Evolutionary conservation across 495 filamentous ascomycete species (phyloP), one percentile per base, ranked within the genome.

Genomic region (Physcia stellaris): DNA sequence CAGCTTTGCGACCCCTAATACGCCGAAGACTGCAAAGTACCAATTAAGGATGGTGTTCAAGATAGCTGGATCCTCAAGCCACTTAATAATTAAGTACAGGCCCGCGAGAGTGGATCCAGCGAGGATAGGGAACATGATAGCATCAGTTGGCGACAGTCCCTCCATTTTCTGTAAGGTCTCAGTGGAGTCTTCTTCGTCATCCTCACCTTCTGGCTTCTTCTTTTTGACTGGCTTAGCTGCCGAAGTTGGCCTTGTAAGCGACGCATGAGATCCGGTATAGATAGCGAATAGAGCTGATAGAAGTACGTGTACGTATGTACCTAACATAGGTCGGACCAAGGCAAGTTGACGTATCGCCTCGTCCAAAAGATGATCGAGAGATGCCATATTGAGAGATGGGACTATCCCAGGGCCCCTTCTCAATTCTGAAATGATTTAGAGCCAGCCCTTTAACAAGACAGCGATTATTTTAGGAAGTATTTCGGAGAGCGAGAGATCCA

Each of bases 61-160:
- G 7, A 90, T 59, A 7, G 73, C 64, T 0, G 88, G 77, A 49
- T 93, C 82, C 46, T 90, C 70, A 19, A 93, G 67, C 70, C 79
- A 92, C 50, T 92, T 84, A 54, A 96, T 85, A 37, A 94, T 65
- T 50, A 87, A 74, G 59, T 95, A 96, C 10, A 98, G 66, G 0
- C 75, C 78, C 21, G 77, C 66, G 7, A 98, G 71, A 0, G 78
- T 73, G 2, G 60, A 42, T 4, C 78, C 90, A 6, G 86, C 88
- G 24, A 82, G 59, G n/a, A 95, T 46, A 6, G 90, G 90, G 35
- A 95, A 80, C 57, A 90, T 63, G 46, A 96, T 66, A 23, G 86
- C 90, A 60, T 96, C 90, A 0, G 72, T 78, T 2, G 84, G 79
- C 15, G 66, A 62, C 23, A 98, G 58, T 1, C 81, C 83, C 45